phyloP scores from a whole-genome alignment of 495 filamentous ascomycete genomes.

The Articulospora tetracladia region DNA sequence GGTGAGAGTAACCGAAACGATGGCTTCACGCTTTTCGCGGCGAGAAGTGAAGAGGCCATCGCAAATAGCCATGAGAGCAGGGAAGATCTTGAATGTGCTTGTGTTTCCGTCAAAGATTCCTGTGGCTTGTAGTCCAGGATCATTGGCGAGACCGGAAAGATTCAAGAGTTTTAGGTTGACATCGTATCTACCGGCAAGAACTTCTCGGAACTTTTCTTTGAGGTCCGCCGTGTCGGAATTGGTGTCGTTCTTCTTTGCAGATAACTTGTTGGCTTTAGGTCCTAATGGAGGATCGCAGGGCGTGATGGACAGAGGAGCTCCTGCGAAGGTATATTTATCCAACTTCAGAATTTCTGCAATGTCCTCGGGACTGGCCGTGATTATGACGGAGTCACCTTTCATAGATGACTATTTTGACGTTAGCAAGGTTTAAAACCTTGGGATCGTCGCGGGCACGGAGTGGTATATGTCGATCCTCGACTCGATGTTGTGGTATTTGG shows the following conservation, averaged over 20 bases:
- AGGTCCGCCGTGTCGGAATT: slow-evolving; percentile 41
- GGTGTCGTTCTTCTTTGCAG: slow-evolving; percentile 20
- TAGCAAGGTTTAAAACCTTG: slow-evolving; percentile 58
- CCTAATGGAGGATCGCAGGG: slow-evolving; percentile 26
- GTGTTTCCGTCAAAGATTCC: slow-evolving; percentile 70
- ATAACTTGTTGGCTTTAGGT: slow-evolving; percentile 13
- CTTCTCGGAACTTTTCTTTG: slow-evolving; percentile 38
- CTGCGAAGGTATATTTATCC: slow-evolving; percentile 63
- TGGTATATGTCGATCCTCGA: slow-evolving; percentile 53
- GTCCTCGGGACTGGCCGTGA: slow-evolving; percentile 61
- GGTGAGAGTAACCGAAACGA: slow-evolving; percentile 73
- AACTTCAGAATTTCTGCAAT: slow-evolving; percentile 56
- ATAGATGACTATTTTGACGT: slow-evolving; percentile 65
- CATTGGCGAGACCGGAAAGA: slow-evolving; percentile 67
- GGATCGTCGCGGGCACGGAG: slow-evolving; percentile 41
- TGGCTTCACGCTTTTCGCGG: slow-evolving; percentile 63
- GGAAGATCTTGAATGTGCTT: slow-evolving; percentile 83
- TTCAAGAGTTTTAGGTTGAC: slow-evolving; percentile 67
- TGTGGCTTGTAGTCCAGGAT: slow-evolving; percentile 61
- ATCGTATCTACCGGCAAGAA: slow-evolving; percentile 74
- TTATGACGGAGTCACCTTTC: slow-evolving; percentile 63
- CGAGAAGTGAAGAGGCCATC: slow-evolving; percentile 63
- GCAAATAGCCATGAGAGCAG: slow-evolving; percentile 79
- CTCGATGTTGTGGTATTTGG: slow-evolving; percentile 47
- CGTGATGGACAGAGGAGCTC: slow-evolving; percentile 52